Conservation (phyloP, 495 filamentous ascomycete genomes). For the Bacidia gigantensis region DNA sequence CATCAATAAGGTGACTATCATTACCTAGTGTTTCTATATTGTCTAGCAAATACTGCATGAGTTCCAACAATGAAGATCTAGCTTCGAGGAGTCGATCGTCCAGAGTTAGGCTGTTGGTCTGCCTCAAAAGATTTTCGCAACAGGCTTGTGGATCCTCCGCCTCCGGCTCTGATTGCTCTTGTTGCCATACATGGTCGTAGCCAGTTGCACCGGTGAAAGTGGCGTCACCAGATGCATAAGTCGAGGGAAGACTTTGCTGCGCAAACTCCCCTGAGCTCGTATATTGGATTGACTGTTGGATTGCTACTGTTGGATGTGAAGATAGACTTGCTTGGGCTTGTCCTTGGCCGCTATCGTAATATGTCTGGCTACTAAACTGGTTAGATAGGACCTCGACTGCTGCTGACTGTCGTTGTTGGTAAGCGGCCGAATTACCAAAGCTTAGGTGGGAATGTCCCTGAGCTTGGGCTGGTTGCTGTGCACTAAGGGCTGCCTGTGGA, state of each 20-base stretch:
- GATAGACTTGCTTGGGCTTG: slow-evolving; percentile 38
- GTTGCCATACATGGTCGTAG: slow-evolving; percentile 13
- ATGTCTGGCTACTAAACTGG: slow-evolving; percentile 55
- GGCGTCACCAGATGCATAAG: slow-evolving; percentile 39
- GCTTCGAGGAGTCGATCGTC: slow-evolving; percentile 62
- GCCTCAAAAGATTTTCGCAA: slow-evolving; percentile 19
- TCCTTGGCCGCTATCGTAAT: slow-evolving; percentile 59
- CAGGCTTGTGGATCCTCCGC: neutral
- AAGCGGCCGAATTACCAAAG: slow-evolving; percentile 50
- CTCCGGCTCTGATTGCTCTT: slow-evolving; percentile 15
- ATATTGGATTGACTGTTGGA: slow-evolving; percentile 38
- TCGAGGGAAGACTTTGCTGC: slow-evolving; percentile 34
- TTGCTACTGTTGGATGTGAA: slow-evolving; percentile 40
- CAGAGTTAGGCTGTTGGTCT: slow-evolving; percentile 61
- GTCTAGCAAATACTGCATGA: slow-evolving; percentile 75
- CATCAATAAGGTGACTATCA: slow-evolving; percentile 22
- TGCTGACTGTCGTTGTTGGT: slow-evolving; percentile 65
- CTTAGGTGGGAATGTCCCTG: slow-evolving; percentile 60
- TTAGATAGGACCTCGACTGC: slow-evolving; percentile 64
- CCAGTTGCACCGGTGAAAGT: slow-evolving; percentile 33
- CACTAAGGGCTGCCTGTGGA: neutral
- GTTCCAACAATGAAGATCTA: slow-evolving; percentile 54
- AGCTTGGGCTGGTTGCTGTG: slow-evolving; percentile 39
- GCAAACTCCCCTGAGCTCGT: slow-evolving; percentile 38
- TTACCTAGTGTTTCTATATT: slow-evolving; percentile 76